Conservation (phyloP, 2,329 filamentous ascomycete species). For the Phaeomoniella chlamydospora region DNA sequence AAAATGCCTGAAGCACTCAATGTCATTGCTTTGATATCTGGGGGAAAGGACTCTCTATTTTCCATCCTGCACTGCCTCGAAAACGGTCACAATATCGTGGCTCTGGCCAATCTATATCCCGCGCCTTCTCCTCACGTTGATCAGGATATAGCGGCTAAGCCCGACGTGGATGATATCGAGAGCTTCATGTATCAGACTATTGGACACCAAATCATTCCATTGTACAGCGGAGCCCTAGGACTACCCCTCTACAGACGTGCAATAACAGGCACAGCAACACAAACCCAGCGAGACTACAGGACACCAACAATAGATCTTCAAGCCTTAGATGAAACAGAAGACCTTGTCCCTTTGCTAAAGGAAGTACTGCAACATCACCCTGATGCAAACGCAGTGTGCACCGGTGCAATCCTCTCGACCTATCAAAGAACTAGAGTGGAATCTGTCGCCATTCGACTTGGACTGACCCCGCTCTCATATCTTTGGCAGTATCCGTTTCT, state of each 20-base stretch:
- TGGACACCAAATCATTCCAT: conserved; percentile 71
- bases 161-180: conserved; percentile 56
- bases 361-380: conserved; percentile 56
- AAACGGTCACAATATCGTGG: conserved; percentile 73
- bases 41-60: conserved; percentile 94
- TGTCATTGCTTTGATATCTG: conserved; percentile 85
- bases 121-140: conserved; percentile 16
- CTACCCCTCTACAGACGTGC: conserved; percentile 72
- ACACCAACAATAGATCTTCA: conserved; percentile 3
- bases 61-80: conserved; percentile 78
- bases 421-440: conserved; percentile 96
- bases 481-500: conserved; percentile 83
- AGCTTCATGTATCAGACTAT: conserved; percentile 99
- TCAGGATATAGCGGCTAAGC: conserved; percentile 16
- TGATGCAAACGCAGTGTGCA: conserved; percentile 70
- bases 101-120: conserved; percentile 79
- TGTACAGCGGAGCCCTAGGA: conserved; percentile 65
- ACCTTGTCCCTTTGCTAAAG: conserved; percentile 60
- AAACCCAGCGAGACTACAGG: conserved; percentile 58
- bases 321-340: conserved; percentile 72
- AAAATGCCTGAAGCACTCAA: conserved; percentile 29
- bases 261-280: conserved; percentile 58
- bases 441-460: conserved; percentile 73
- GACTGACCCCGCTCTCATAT: conserved; percentile 68
- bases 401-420: conserved; percentile 83